A percentile compares a stretch with the other conserved stretches of the same genome.
phyloP scores from a whole-genome alignment of 208 protist species.

The Trypanosoma mega region DNA sequence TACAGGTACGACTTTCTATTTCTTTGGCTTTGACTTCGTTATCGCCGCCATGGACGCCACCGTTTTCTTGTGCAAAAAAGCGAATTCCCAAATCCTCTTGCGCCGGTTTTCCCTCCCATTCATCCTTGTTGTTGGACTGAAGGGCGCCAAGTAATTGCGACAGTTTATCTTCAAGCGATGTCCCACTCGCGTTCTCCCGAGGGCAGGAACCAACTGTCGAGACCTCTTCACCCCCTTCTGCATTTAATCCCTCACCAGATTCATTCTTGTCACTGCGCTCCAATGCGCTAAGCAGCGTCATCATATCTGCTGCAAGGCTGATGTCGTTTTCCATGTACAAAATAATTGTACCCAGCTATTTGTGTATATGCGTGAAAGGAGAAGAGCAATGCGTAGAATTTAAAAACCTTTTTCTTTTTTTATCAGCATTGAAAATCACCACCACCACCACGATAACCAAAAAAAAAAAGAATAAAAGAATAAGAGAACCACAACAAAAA shows the following conservation, averaged over 20 bases:
- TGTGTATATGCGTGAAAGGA: slow-evolving; percentile 1
- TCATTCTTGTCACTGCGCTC: background rate
- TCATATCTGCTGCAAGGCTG: slow-evolving; percentile 13
- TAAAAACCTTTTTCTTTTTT: too few relatives aligned
- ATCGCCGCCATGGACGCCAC: background rate
- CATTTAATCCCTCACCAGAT: background rate
- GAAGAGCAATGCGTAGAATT: background rate
- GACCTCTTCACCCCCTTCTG: too few relatives aligned
- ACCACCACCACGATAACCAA: too few relatives aligned
- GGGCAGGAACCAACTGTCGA: background rate
- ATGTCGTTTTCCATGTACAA: slow-evolving; percentile 10
- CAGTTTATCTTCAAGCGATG: slow-evolving; percentile 26
- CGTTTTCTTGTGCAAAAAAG: slow-evolving; percentile 1
- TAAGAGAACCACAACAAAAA: too few relatives aligned
- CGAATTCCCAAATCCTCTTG: slow-evolving; percentile 17
- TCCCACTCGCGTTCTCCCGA: background rate
- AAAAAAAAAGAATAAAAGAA: too few relatives aligned
- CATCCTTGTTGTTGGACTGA: slow-evolving; percentile 14
- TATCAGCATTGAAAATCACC: too few relatives aligned
- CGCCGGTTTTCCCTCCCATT: slow-evolving; percentile 23
- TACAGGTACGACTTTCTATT: background rate
- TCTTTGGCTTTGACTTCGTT: background rate
- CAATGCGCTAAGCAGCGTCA: slow-evolving; percentile 13
- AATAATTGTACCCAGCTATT: background rate
- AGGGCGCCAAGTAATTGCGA: slow-evolving; percentile 18